Conservation (phyloP, 140 eudicot species). For the Oenanthe javanica region DNA sequence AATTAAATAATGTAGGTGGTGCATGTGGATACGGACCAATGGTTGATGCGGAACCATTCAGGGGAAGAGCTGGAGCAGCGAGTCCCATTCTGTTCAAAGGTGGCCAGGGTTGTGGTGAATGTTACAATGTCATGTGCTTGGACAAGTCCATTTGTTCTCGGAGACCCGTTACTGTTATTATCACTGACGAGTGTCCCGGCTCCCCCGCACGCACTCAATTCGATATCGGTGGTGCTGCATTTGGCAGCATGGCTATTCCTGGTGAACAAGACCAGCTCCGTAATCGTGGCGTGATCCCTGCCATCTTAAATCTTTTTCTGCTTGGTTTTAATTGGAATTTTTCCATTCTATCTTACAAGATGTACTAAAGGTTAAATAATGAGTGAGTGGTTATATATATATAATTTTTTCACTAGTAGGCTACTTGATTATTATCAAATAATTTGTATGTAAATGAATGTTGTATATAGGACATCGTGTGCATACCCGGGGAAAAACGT, state of each 20-base stretch:
- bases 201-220: slow-evolving; percentile 67
- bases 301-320: slow-evolving; percentile 21
- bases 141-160: slow-evolving; percentile 77
- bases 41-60: slow-evolving; percentile 81
- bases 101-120: slow-evolving; percentile 97
- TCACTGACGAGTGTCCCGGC: slow-evolving; percentile 92
- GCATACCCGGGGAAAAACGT: slow-evolving; percentile 74
- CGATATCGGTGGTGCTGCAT: slow-evolving; percentile 96
- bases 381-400: too few relatives aligned
- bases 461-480: slow-evolving; percentile 62
- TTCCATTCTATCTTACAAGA: too few relatives aligned
- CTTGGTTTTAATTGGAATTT: too few relatives aligned
- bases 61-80: slow-evolving; percentile 91
- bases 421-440: too few relatives aligned
- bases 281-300: slow-evolving; percentile 62
- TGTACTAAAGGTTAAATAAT: too few relatives aligned
- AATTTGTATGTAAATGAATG: not conserved
- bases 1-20: slow-evolving; percentile 44
- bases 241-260: slow-evolving; percentile 76
- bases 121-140: slow-evolving; percentile 79
- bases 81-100: slow-evolving; percentile 79
- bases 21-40: slow-evolving; percentile 94
- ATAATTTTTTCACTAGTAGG: too few relatives aligned
- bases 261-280: slow-evolving; percentile 64
- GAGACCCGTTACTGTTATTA: slow-evolving; percentile 71